phyloP scores from a whole-genome alignment of 2,329 filamentous ascomycete genomes.

The Aspergillus sp. region DNA sequence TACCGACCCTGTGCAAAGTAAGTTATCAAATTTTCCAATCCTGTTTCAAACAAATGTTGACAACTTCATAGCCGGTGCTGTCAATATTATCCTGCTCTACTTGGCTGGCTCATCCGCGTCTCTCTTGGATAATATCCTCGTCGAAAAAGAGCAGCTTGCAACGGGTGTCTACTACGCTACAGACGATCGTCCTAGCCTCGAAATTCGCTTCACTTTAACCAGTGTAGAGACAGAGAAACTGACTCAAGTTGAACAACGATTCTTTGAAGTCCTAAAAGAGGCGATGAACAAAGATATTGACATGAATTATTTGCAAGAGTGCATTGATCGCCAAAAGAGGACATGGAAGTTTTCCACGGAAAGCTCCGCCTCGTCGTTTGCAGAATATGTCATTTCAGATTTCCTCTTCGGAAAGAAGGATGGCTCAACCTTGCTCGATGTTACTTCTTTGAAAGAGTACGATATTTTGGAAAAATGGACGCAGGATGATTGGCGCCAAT shows the following conservation, averaged over 20 bases:
- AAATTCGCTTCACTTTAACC: conserved; percentile 83
- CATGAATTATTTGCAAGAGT: conserved; percentile 86
- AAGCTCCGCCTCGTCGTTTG: conserved; percentile 75
- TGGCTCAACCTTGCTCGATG: conserved; percentile 69
- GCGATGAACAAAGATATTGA: conserved; percentile 76
- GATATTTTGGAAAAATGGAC: conserved; percentile 75
- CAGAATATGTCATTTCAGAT: conserved; percentile 82
- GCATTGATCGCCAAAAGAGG: conserved; percentile 75
- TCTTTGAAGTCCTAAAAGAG: conserved; percentile 80
- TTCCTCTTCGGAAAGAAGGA: conserved; percentile 87
- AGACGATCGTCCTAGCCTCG: conserved; percentile 75
- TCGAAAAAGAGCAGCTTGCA: conserved; percentile 88
- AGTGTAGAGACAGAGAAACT: conserved; percentile 87
- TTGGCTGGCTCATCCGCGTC: conserved; percentile 92
- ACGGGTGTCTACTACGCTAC: conserved; percentile 79
- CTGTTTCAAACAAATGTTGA: conserved; percentile 21
- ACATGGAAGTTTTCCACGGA: conserved; percentile 84
- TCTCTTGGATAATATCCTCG: conserved; percentile 84
- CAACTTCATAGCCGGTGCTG: conserved; percentile 57
- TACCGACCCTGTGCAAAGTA: conserved; percentile 63
- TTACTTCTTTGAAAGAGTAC: conserved; percentile 55
- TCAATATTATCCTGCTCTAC: conserved; percentile 80
- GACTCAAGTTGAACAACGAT: conserved; percentile 76
- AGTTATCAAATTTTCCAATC: conserved; percentile 18
- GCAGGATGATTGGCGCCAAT: conserved; percentile 79